phyloP scores from a whole-genome alignment of 306 rosid species.

The Rosa lucieae region DNA sequence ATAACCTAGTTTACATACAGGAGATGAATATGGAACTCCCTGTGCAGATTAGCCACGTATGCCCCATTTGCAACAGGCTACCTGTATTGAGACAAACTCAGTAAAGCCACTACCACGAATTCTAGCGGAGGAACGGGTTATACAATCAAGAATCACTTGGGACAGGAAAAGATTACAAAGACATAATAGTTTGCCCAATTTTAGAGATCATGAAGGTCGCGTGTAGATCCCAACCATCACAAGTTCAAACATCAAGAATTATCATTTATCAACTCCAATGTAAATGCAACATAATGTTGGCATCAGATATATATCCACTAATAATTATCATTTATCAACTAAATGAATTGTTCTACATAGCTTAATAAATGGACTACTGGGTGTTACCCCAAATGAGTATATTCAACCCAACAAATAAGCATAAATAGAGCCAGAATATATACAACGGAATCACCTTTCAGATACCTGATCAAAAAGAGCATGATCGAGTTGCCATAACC shows the following conservation, averaged over 20 bases:
- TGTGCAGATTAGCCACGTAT: conserved; percentile 12
- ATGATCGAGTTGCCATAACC: conserved; percentile 32
- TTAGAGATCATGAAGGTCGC: neutral
- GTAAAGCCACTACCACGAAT: neutral
- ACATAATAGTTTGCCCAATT: neutral
- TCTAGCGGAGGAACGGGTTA: neutral
- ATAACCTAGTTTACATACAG: conserved; percentile 24
- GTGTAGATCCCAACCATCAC: neutral
- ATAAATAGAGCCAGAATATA: neutral
- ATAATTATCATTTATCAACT: neutral
- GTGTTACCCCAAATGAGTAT: neutral
- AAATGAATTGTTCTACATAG: neutral
- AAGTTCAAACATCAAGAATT: neutral
- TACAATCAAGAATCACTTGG: conserved; percentile 2
- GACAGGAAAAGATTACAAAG: neutral
- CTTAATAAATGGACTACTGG: neutral
- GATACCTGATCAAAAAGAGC: conserved; percentile 26
- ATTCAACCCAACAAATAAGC: neutral
- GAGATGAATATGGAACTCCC: conserved; percentile 25
- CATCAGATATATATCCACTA: neutral
- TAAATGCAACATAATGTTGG: neutral
- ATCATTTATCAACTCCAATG: neutral
- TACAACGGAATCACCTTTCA: neutral
- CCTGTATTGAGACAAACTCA: conserved; percentile 35
- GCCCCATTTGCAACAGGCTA: conserved; percentile 11